phyloP scores from a whole-genome alignment of 1,139 yeast species.

The Yamadazyma spencermartinsiae region DNA sequence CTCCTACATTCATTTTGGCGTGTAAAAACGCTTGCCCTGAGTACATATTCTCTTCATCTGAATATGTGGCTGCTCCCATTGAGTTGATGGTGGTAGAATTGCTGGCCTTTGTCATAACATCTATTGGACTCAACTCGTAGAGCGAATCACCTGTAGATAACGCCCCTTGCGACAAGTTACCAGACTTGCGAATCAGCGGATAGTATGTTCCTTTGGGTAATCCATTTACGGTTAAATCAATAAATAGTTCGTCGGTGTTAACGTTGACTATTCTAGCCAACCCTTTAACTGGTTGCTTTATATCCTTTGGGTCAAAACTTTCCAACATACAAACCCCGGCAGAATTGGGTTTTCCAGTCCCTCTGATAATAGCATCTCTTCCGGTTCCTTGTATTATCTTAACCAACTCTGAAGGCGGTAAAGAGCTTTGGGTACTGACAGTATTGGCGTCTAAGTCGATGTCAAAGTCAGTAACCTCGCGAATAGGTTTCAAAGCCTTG shows the following conservation, averaged over 20 bases:
- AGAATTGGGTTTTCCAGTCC: constrained; percentile 82
- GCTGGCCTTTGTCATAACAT: constrained; percentile 38
- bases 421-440: constrained; percentile 63
- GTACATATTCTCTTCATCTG: constrained; percentile 21
- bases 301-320: constrained; percentile 54
- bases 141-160: constrained; percentile 60
- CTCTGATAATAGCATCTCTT: constrained; percentile 86
- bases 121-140: constrained; percentile 49
- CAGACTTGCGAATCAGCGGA: constrained; percentile 68
- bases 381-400: constrained; percentile 70
- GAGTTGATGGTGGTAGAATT: constrained; percentile 37
- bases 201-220: constrained; percentile 62
- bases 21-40: constrained; percentile 68
- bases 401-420: constrained; percentile 71
- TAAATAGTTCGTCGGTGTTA: constrained; percentile 47
- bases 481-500: constrained; percentile 47
- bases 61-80: constrained; percentile 34
- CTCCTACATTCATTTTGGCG: constrained; percentile 56
- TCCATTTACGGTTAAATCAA: constrained; percentile 81
- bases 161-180: constrained; percentile 78
- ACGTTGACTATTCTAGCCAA: constrained; percentile 84
- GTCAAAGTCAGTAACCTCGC: constrained; percentile 48
- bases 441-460: constrained; percentile 56
- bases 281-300: constrained; percentile 71
- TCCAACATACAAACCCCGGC: constrained; percentile 94